Evolutionary conservation across 495 filamentous ascomycete genomes (phyloP).

Genomic region (Pyronema domesticum): DNA sequence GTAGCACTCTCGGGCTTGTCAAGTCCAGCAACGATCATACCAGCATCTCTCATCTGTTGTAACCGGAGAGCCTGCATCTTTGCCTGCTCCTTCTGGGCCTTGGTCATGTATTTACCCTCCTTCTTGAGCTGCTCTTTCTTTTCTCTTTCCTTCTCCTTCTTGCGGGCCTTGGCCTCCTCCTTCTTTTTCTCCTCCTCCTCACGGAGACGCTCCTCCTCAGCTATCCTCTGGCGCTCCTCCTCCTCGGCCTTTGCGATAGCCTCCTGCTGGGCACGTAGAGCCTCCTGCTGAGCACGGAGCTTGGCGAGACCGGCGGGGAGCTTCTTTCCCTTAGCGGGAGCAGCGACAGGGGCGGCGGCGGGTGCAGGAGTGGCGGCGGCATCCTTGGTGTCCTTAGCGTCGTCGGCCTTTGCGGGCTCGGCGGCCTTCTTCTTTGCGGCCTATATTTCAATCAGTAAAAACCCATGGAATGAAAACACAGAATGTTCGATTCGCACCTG

Average conservation of each 20-base stretch:
- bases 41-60: constrained; percentile 84
- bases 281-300: constrained; percentile 86
- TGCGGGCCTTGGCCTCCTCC: constrained; percentile 56
- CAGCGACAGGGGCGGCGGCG: constrained; percentile 32
- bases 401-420: constrained; percentile 37
- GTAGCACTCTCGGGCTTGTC: constrained; percentile 54
- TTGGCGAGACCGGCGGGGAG: constrained; percentile 61
- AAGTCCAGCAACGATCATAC: constrained; percentile 62
- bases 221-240: constrained; percentile 56
- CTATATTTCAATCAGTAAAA: constrained; percentile 23
- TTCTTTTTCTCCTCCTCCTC: constrained; percentile 60
- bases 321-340: constrained; percentile 78
- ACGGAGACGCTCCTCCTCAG: constrained; percentile 42
- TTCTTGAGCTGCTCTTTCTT: constrained; percentile 88
- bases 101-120: constrained; percentile 87
- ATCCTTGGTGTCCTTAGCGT: constrained; percentile 45
- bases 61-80: constrained; percentile 66
- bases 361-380: constrained; percentile 27
- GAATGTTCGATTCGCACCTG: constrained; percentile 29
- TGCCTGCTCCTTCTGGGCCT: constrained; percentile 79
- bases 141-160: constrained; percentile 92
- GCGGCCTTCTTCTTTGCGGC: constrained; percentile 45
- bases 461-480: not conserved
- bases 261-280: constrained; percentile 52
- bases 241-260: constrained; percentile 48